Evolutionary conservation across 768 basidiomycete genomes (phyloP).

Genomic region (Suillus occidentalis): DNA sequence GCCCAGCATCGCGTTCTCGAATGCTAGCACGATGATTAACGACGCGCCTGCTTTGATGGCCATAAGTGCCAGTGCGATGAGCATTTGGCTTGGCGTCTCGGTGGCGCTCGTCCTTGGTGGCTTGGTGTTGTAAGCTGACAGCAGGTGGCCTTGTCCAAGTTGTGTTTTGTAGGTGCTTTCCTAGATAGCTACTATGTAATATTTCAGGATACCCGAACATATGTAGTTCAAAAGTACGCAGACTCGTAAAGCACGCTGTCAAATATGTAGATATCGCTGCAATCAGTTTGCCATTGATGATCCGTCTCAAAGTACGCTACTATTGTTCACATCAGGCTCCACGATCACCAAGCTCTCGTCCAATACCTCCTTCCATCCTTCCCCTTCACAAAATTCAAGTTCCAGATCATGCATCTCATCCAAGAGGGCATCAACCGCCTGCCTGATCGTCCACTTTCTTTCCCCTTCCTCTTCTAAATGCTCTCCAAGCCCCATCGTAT

Average conservation of each 20-base stretch:
- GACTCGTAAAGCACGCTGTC: neutral
- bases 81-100: conserved; percentile 12
- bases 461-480: conserved; percentile 10
- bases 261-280: neutral
- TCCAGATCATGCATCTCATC: conserved; percentile 57
- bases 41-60: conserved; percentile 27
- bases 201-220: conserved; percentile 4
- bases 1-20: conserved; percentile 59
- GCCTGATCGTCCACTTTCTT: conserved; percentile 51
- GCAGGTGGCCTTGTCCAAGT: no score
- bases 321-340: conserved; percentile 6
- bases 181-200: neutral
- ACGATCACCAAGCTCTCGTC: conserved; percentile 13
- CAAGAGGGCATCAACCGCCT: conserved; percentile 52
- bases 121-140: conserved; percentile 19
- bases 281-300: neutral
- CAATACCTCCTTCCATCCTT: conserved; percentile 24
- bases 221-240: neutral
- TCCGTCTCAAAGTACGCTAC: neutral
- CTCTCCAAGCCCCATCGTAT: conserved; percentile 19
- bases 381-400: conserved; percentile 52
- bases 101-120: conserved; percentile 17
- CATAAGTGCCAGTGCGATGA: conserved; percentile 12
- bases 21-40: conserved; percentile 53
- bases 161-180: no score